These are phyloP conservation scores for Lophiostoma macrostomum DNA, from an alignment of 495 filamentous ascomycete genomes.

Conservation along the genomic window DNA sequence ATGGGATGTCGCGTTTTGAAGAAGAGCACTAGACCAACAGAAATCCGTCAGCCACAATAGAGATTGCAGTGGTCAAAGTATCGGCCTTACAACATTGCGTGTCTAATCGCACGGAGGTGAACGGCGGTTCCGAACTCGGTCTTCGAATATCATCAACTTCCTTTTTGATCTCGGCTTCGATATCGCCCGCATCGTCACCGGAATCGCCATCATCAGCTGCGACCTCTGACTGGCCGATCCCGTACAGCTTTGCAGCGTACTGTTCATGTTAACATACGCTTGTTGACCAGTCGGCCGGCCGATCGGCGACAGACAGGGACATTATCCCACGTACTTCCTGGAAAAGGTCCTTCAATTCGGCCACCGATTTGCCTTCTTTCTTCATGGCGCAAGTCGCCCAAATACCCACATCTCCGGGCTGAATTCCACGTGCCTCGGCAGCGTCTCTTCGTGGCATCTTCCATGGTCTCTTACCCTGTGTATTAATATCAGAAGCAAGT, in stretches of 20 bases:
- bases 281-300: background rate
- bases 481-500: background rate
- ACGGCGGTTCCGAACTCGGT: conserved; percentile 48
- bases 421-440: conserved; percentile 32
- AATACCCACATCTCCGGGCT: conserved; percentile 75
- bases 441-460: conserved; percentile 31
- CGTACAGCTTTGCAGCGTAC: conserved; percentile 61
- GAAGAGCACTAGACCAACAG: conserved; percentile 53
- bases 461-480: conserved; percentile 43
- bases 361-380: conserved; percentile 72
- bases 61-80: background rate
- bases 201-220: conserved; percentile 38
- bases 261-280: too few relatives aligned
- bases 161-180: conserved; percentile 77
- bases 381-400: conserved; percentile 85
- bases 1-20: conserved; percentile 65
- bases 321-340: conserved; percentile 56
- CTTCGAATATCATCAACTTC: conserved; percentile 68
- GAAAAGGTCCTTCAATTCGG: conserved; percentile 71
- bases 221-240: conserved; percentile 37
- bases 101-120: conserved; percentile 65
- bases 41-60: background rate
- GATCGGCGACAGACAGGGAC: conserved; percentile 1
- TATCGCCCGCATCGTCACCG: conserved; percentile 56
- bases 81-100: conserved; percentile 66